Evolutionary conservation across 257 asterid genomes (phyloP).

Genomic region (Jasminum sambac): DNA sequence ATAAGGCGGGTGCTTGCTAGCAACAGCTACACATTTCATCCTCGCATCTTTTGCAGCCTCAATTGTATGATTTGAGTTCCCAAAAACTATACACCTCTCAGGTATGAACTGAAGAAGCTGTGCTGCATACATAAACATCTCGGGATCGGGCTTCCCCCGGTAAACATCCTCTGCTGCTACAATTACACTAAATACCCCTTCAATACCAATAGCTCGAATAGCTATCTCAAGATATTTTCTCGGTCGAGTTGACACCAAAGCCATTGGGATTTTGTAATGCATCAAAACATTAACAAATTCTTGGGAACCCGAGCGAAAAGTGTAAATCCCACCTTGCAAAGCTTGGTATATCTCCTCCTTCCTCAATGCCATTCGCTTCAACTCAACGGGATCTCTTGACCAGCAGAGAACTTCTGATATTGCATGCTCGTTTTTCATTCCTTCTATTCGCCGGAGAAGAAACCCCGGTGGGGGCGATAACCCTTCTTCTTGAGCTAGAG

Average conservation of each 20-base stretch:
- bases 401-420: constrained; percentile 94
- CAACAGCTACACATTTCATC: constrained; percentile 94
- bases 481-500: constrained; percentile 78
- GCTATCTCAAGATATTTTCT: constrained; percentile 69
- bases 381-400: constrained; percentile 74
- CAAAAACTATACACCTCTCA: constrained; percentile 85
- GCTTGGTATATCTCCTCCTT: constrained; percentile 85
- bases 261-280: constrained; percentile 90
- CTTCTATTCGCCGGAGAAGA: constrained; percentile 74
- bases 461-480: constrained; percentile 78
- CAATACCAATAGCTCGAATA: constrained; percentile 61
- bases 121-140: constrained; percentile 88
- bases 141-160: constrained; percentile 96
- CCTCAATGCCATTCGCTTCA: constrained; percentile 65
- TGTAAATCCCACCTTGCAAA: constrained; percentile 74
- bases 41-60: constrained; percentile 98
- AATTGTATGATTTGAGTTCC: constrained; percentile 83
- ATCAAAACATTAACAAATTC: constrained; percentile 63
- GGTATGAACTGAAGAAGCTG: constrained; percentile 80
- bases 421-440: constrained; percentile 98
- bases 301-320: constrained; percentile 80
- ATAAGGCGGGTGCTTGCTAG: constrained; percentile 81
- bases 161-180: constrained; percentile 89
- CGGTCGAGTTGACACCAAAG: constrained; percentile 86
- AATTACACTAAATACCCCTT: constrained; percentile 64